phyloP scores from a whole-genome alignment of 495 filamentous ascomycete species.

The Copromyces sp. region DNA sequence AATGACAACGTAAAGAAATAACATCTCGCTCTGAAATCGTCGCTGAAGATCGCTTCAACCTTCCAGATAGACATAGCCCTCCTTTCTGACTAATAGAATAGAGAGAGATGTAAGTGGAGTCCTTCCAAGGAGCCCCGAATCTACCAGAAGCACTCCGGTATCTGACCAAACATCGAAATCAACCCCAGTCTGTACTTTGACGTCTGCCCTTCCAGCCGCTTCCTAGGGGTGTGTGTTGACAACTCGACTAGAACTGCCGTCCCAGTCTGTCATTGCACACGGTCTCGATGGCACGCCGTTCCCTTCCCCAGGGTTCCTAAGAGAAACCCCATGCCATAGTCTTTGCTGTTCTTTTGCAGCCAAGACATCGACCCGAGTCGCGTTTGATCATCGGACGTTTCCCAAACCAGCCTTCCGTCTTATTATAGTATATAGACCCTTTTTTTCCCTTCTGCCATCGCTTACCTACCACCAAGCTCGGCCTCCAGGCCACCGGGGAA shows the following conservation, averaged over 20 bases:
- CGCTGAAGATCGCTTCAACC: neutral
- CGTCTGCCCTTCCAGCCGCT: neutral
- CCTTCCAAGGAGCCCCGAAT: neutral
- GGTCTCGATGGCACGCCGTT: neutral
- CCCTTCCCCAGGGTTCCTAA: neutral
- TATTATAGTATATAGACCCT: neutral
- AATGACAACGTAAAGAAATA: neutral
- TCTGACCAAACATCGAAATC: neutral
- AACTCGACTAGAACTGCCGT: neutral
- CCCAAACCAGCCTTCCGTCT: neutral
- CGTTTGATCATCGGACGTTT: neutral
- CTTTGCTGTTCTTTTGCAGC: neutral
- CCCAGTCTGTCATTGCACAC: neutral
- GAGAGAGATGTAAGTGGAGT: neutral
- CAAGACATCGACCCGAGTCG: neutral
- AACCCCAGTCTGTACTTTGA: neutral
- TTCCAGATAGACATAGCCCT: neutral
- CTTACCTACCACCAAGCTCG: conserved; percentile 56
- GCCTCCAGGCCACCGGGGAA: conserved; percentile 61
- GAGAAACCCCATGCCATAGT: neutral
- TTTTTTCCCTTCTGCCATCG: neutral
- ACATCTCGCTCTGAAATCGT: neutral
- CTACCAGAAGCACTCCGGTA: neutral
- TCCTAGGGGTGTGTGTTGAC: neutral
- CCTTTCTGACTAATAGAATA: neutral